Percentiles rank a stretch among this genome's conserved stretches.
phyloP scores from a whole-genome alignment of 805 yeast genomes.

The Maudiozyma saulgeensis region DNA sequence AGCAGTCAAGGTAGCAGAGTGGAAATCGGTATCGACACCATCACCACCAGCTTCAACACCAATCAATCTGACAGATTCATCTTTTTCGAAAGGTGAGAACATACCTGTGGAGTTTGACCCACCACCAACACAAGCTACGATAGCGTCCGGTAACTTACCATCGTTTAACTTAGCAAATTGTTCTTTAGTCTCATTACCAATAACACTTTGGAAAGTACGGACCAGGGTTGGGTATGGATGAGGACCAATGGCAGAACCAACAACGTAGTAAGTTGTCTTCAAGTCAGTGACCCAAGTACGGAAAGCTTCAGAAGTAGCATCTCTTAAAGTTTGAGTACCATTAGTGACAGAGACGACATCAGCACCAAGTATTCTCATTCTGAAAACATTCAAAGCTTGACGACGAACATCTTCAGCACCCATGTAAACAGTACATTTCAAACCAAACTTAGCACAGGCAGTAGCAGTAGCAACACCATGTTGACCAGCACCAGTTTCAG shows the following conservation, averaged over 20 bases:
- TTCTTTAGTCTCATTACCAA: constrained; percentile 89
- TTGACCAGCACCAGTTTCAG: constrained; percentile 91
- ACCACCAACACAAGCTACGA: constrained; percentile 99
- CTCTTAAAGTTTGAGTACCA: constrained; percentile 94
- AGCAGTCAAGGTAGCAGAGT: constrained; percentile 90
- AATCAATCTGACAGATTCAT: constrained; percentile 60
- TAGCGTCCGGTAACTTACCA: constrained; percentile 82
- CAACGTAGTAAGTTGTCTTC: constrained; percentile 82
- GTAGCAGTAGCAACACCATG: constrained; percentile 92
- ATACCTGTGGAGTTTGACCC: constrained; percentile 96
- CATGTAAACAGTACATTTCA: constrained; percentile 92
- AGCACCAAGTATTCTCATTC: constrained; percentile 96
- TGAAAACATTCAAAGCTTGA: constrained; percentile 94
- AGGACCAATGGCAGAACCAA: constrained; percentile 98
- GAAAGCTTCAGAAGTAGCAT: constrained; percentile 96
- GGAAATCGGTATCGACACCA: constrained; percentile 80
- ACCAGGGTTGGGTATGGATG: constrained; percentile 98
- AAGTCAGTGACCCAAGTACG: constrained; percentile 89
- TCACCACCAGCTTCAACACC: constrained; percentile 99
- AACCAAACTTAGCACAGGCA: constrained; percentile 86
- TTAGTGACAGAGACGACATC: constrained; percentile 85
- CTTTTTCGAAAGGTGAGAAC: constrained; percentile 88
- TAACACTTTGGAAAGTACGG: constrained; percentile 95
- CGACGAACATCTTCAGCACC: constrained; percentile 99
- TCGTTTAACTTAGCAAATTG: constrained; percentile 72